These are phyloP conservation scores for Cutaneotrichosporon curvatum DNA, from an alignment of 1,284 basidiomycete species.

Conservation along the genomic window DNA sequence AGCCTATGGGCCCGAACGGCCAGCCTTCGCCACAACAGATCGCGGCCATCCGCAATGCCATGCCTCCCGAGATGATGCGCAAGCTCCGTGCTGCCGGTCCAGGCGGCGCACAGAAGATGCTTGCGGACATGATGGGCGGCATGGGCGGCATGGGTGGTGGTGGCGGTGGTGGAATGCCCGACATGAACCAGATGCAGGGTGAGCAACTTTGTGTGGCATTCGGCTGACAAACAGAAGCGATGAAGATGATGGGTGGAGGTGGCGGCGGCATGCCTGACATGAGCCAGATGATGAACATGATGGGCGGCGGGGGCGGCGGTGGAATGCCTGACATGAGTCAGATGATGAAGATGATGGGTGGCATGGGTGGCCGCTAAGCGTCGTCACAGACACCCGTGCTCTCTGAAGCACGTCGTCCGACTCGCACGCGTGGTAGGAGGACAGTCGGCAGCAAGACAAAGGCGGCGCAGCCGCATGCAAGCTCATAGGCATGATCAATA, in stretches of 20 bases:
- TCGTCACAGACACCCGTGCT: too few species aligned
- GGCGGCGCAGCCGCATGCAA: too few species aligned
- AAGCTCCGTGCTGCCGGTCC: constrained; percentile 66
- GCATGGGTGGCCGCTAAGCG: constrained; percentile 12
- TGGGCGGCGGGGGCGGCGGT: constrained; percentile 57
- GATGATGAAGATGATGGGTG: constrained; percentile 50
- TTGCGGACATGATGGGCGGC: constrained; percentile 91
- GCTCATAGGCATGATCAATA: too few species aligned
- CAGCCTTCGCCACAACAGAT: constrained; percentile 88
- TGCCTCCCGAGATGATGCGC: constrained; percentile 82
- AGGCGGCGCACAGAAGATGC: constrained; percentile 88
- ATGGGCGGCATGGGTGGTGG: constrained; percentile 42
- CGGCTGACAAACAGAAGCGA: constrained; percentile 53
- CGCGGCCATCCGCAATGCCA: constrained; percentile 77
- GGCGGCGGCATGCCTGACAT: constrained; percentile 45
- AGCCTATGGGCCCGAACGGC: constrained; percentile 72
- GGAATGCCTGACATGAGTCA: constrained; percentile 46
- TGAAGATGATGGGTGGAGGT: constrained; percentile 69
- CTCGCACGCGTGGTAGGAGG: too few species aligned
- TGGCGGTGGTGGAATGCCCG: constrained; percentile 43
- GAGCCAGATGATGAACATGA: constrained; percentile 63
- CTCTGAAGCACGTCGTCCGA: too few species aligned
- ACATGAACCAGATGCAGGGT: constrained; percentile 48
- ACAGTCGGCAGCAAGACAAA: too few species aligned
- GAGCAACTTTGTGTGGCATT: not conserved